Evolutionary conservation across 2,329 filamentous ascomycete species (phyloP).

Genomic region (Phoma herbarum): DNA sequence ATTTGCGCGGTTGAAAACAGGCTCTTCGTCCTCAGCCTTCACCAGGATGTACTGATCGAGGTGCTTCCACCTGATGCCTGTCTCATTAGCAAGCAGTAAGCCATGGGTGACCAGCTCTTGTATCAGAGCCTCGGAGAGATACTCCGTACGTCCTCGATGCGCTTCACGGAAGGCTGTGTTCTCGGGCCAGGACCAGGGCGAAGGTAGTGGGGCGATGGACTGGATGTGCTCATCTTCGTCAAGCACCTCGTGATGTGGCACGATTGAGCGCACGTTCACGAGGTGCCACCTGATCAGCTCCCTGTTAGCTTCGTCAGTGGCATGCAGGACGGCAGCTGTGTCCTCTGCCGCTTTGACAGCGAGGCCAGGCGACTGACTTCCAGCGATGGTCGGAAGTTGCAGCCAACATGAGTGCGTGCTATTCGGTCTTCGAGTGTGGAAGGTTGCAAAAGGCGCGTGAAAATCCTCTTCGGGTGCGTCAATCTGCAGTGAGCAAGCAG

Average conservation of each 20-base stretch:
- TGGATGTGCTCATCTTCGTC: slow-evolving; percentile 8
- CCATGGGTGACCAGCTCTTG: neutral
- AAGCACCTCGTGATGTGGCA: neutral
- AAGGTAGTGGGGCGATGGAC: neutral
- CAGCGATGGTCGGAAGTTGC: neutral
- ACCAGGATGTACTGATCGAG: slow-evolving; percentile 2
- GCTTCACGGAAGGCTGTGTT: slow-evolving; percentile 5
- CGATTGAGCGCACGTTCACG: neutral
- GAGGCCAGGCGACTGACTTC: neutral
- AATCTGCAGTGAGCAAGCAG: neutral
- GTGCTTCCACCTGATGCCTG: slow-evolving; percentile 4
- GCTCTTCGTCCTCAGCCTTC: neutral
- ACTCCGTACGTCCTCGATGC: neutral
- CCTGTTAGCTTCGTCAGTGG: neutral
- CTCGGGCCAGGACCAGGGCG: neutral
- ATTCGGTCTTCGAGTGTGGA: neutral
- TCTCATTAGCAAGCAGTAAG: neutral
- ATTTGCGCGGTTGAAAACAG: neutral
- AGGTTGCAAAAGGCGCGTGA: neutral
- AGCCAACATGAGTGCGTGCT: neutral
- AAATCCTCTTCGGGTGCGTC: neutral
- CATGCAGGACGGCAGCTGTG: neutral
- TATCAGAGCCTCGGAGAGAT: slow-evolving; percentile 1
- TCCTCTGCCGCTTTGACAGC: no score
- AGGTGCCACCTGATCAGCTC: neutral